phyloP scores from a whole-genome alignment of 179 eudicot species.

The Nepenthes alata region DNA sequence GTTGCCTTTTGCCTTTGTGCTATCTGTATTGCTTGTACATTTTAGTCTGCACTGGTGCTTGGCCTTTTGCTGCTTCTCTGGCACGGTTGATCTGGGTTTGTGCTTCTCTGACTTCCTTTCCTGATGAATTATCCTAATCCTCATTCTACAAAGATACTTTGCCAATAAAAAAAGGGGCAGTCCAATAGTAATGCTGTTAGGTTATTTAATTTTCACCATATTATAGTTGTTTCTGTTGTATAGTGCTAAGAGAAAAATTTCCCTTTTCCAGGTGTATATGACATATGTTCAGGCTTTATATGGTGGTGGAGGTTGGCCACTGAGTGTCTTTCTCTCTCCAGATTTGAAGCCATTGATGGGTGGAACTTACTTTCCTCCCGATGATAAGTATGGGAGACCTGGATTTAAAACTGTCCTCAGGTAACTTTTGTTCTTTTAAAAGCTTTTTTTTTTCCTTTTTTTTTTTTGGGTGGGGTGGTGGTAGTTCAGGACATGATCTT shows the following conservation, averaged over 20 bases:
- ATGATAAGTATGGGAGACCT: conserved; percentile 83
- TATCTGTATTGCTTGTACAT: no score
- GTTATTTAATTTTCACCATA: neutral
- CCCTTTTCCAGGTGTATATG: conserved; percentile 70
- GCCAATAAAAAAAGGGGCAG: neutral
- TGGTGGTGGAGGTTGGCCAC: conserved; percentile 98
- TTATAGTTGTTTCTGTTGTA: neutral
- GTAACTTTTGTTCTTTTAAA: conserved; percentile 21
- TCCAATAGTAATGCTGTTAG: no score
- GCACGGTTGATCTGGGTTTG: no score
- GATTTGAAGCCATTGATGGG: conserved; percentile 95
- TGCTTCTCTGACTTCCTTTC: no score
- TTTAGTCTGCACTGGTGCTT: no score
- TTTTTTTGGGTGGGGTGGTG: no score
- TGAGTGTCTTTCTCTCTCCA: conserved; percentile 82
- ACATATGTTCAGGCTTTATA: conserved; percentile 92
- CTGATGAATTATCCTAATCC: no score
- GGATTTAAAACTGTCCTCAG: conserved; percentile 88
- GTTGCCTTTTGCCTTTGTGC: no score
- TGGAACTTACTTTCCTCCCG: conserved; percentile 95
- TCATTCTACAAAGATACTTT: no score
- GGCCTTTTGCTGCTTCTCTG: no score
- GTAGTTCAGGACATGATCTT: no score
- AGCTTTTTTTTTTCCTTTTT: no score
- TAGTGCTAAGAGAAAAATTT: conserved; percentile 4